A percentile compares a stretch with the other conserved stretches of the same genome.
These are phyloP conservation scores for Exophiala calicioides DNA, from an alignment of 2,329 filamentous ascomycete species.

Conservation along the genomic window DNA sequence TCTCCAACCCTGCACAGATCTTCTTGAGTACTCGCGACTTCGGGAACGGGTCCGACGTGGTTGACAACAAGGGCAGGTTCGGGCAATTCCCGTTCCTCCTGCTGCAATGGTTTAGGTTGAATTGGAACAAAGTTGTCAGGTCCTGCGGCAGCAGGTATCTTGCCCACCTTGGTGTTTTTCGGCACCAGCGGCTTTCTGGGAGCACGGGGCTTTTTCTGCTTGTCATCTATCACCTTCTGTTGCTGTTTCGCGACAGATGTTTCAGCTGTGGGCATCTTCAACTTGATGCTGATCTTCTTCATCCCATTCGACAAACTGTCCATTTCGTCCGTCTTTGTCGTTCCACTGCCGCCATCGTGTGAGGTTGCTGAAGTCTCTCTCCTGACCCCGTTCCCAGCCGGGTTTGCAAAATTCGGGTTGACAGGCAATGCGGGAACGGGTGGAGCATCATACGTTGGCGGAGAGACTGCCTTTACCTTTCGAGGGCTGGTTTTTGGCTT, in stretches of 20 bases:
- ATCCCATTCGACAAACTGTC: conserved; percentile 55
- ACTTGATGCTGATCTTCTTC: conserved; percentile 56
- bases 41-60: too few species aligned
- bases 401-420: background rate
- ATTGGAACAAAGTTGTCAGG: conserved; percentile 9
- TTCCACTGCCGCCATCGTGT: conserved; percentile 34
- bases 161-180: conserved; percentile 26
- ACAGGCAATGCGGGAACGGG: conserved; percentile 1
- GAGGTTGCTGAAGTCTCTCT: conserved; percentile 47
- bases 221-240: conserved; percentile 41
- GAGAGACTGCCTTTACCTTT: conserved; percentile 33
- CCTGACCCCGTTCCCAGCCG: conserved; percentile 27
- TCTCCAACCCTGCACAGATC: too few species aligned
- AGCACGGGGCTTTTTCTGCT: conserved; percentile 39
- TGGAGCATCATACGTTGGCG: background rate
- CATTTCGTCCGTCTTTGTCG: conserved; percentile 40
- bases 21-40: too few species aligned
- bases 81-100: background rate
- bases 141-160: conserved; percentile 17
- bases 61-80: background rate
- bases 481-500: conserved; percentile 40
- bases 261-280: conserved; percentile 60
- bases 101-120: conserved; percentile 17
- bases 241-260: conserved; percentile 55
- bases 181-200: conserved; percentile 37